Conservation (phyloP, 306 rosid genomes). For the Sphenostylis stenocarpa region DNA sequence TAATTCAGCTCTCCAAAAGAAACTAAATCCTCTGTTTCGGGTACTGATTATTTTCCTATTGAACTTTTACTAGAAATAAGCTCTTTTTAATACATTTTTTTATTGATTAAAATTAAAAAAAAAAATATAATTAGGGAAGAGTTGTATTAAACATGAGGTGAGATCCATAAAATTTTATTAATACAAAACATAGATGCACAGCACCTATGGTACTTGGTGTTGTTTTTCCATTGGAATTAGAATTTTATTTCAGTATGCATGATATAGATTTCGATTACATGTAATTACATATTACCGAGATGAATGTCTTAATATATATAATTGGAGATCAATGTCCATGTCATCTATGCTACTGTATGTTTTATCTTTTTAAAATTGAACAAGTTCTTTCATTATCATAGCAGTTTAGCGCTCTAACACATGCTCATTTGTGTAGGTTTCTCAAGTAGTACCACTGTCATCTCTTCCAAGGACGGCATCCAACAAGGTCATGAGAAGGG, state of each 20-base stretch:
- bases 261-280: too few relatives aligned
- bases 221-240: too few relatives aligned
- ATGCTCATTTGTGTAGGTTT: constrained; percentile 55
- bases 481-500: constrained; percentile 94
- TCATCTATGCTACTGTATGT: too few relatives aligned
- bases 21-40: constrained; percentile 86
- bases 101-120: background rate
- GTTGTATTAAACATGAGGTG: background rate
- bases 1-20: constrained; percentile 87
- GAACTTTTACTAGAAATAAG: background rate
- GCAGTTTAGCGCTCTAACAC: background rate
- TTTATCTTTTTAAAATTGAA: too few relatives aligned
- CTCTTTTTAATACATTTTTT: background rate
- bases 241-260: too few relatives aligned
- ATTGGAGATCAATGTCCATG: too few relatives aligned
- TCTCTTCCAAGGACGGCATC: constrained; percentile 92
- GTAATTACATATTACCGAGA: too few relatives aligned
- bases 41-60: constrained; percentile 43
- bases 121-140: background rate
- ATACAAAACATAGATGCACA: too few relatives aligned
- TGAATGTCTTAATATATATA: too few relatives aligned
- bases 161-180: background rate
- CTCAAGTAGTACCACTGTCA: constrained; percentile 56
- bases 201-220: too few relatives aligned
- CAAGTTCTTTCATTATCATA: background rate